phyloP scores from a whole-genome alignment of 352 stramenopile species.

The Phytophthora cryptogea region DNA sequence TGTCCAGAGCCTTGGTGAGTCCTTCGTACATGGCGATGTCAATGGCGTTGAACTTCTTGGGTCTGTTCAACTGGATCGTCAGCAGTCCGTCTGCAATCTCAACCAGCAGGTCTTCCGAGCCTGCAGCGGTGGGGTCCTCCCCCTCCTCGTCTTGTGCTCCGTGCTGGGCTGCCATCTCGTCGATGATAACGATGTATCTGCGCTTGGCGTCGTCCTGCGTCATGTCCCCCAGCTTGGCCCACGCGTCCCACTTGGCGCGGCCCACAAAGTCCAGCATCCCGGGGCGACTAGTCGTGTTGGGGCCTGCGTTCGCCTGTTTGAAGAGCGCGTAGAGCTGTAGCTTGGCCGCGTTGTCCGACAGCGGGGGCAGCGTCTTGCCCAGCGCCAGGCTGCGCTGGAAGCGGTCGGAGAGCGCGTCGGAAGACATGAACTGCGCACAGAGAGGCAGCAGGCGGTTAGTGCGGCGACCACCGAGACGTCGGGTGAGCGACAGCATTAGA shows the following conservation, averaged over 20 bases:
- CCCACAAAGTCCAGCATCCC: slow-evolving; percentile 88
- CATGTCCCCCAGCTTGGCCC: slow-evolving; percentile 71
- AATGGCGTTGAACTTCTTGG: slow-evolving; percentile 88
- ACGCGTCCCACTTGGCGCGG: slow-evolving; percentile 83
- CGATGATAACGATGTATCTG: slow-evolving; percentile 80
- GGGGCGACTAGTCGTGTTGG: slow-evolving; percentile 65
- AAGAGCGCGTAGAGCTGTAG: slow-evolving; percentile 87
- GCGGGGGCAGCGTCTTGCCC: slow-evolving; percentile 70
- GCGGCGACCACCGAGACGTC: neutral
- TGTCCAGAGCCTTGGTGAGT: slow-evolving; percentile 70
- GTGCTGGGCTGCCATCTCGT: slow-evolving; percentile 57
- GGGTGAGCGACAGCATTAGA: slow-evolving; percentile 12
- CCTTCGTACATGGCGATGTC: slow-evolving; percentile 84
- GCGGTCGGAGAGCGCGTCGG: slow-evolving; percentile 35
- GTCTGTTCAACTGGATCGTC: slow-evolving; percentile 80
- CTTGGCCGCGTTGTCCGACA: slow-evolving; percentile 78
- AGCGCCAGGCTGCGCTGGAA: slow-evolving; percentile 69
- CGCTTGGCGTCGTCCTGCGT: slow-evolving; percentile 65
- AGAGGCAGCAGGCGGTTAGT: neutral
- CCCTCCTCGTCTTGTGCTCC: slow-evolving; percentile 26
- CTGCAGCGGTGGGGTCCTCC: slow-evolving; percentile 2
- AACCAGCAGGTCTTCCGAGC: slow-evolving; percentile 60
- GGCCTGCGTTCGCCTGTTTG: slow-evolving; percentile 72
- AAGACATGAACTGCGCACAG: slow-evolving; percentile 21
- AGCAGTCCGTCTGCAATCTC: slow-evolving; percentile 59